Base-by-base conservation (phyloP, 371 early-diverging fungal genomes). In the Zopfochytrium polystomum region DNA sequence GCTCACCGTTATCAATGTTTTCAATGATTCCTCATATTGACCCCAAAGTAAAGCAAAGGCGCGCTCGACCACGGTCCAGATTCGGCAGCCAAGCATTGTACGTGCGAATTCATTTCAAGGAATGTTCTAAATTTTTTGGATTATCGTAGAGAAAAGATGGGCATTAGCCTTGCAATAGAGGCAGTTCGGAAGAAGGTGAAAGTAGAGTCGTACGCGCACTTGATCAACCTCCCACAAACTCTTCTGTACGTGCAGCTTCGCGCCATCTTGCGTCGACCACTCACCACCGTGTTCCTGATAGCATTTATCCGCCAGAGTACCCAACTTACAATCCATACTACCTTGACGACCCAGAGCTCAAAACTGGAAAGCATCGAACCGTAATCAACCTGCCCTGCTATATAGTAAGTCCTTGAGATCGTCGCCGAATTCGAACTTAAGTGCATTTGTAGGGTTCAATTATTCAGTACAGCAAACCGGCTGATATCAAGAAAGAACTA, bases 321-420 rank as follows among this genome's bases (percentile, higher is more conserved):
- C 32, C 57, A 18, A 31, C 34, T n/a, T 83, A 83, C 57, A 61
- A 82, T 59, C 81, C 84, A 5, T 62, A 55, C 51, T 68, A 65
- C 35, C 67, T 87, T n/a, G 88, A 87, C 64, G 85, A 87, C 48
- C 89, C 89, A 6, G 80, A 80, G n/a, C 70, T 85, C 35, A 78
- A 75, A 42, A 77, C 81, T 4, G 85, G 82, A 27, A 70, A 76
- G 29, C 77, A 84, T 53, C 66, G 75, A 23, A 84, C 85, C 2
- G 76, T 85, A 20, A 76, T 81, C 9, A 80, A 81, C 0, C 67
- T 87, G 27, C 81, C 85, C 1, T 81, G 79, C 30, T 84, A 79
- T 56, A 70, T 87, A 67, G 83, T 81, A 50, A 23, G 59, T 48
- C 13, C 13, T 22, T 23, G 51, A 22, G 7, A 4, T 51, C 22